Base-by-base conservation (phyloP, 768 basidiomycete species). In the Pholiota molesta region DNA sequence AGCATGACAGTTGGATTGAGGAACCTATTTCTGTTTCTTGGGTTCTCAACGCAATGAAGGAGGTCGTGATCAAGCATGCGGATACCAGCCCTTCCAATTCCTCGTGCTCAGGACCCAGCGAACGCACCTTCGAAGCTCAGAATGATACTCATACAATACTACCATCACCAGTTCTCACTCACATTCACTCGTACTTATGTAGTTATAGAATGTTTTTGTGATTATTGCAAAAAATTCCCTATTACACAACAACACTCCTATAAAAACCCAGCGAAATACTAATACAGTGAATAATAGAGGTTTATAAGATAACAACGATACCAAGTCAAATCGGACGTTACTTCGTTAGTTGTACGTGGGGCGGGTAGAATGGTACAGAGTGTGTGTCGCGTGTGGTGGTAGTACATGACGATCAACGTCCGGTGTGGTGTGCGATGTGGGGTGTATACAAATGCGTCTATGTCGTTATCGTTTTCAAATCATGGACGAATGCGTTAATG, bases 401-500 rank as follows among this genome's bases (percentile, higher is more conserved):
- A 54, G 57, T 62, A 62, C 60, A 62, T 35, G 64, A 60, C 64
- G 64, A 44, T 65, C 64, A 62, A 65, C 64, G 65, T 62, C 55
- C 49, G n/a, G 42, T 26, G 53, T 37, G 45, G 53, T 37, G 45
- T 55, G 58, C 31, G 58, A 37, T 52, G 29, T 10, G 49, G 56
- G 44, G 59, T 42, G 49, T 62, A 55, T 47, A 60, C 53, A 58
- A 11, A 52, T 57, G 61, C 29, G 42, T 52, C 14, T 37, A 52
- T 54, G 52, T 44, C 47, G 21, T 49, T 49, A 26, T 26, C 5
- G 23, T 13, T 49, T 42, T 10, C 17, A 17, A 49, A 28, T n/a
- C 44, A 28, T 31, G 31, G 31, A 31, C 9, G 31, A 5, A 7
- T 31, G 55, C n/a, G 26, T 66, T 57, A 70, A 49, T 66, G 63